Evolutionary conservation across 2,329 filamentous ascomycete species (phyloP), one percentile per base, ranked within the genome.

Genomic region (Peltaster fructicola): DNA sequence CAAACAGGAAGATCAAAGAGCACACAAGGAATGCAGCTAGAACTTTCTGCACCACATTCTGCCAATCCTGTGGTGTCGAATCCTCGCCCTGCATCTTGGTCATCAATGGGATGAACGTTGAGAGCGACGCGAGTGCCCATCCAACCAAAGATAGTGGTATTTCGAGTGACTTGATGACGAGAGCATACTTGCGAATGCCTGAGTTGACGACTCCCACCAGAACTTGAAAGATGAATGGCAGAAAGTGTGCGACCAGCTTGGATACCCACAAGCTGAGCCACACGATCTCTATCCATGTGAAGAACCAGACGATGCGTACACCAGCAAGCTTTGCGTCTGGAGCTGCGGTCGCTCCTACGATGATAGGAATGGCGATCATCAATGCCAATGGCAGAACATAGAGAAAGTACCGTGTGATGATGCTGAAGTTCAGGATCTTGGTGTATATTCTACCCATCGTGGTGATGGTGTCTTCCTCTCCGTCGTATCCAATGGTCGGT

Each of bases 1-100:
- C 78, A n/a, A 57, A 68, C 9, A 85, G 62, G 31, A 79, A 71
- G 10, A 85, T 64, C 24, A 74, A 60, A 0, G 73, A 67, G 7
- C 71, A 74, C 19, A 76, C 65, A 22, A 82, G 65, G 15, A 66
- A 52, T 2, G 76, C 73, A 12, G 65, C 67, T 5, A 85, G 56
- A 9, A 85, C 59, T 24, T 65, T 67, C 35, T 65, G 63, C 37
- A 84, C 52, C 6, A 61, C 59, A 16, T 44, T 50, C 37, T 65
- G 53, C 68, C 68, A 73, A 3, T 43, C 27, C 22, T 51, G 48
- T 13, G 27, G 29, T 4, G 22, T 30, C n/a, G 33, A 26, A 11
- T 31, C 29, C 6, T 29, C 21, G 8, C 9, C 19, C 7, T 18
- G 24, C 20, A 53, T 53, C 11, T 30, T 25, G 9, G 36, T 37